Conservation (phyloP, 2,329 filamentous ascomycete genomes). For the Aspergillus texensis region DNA sequence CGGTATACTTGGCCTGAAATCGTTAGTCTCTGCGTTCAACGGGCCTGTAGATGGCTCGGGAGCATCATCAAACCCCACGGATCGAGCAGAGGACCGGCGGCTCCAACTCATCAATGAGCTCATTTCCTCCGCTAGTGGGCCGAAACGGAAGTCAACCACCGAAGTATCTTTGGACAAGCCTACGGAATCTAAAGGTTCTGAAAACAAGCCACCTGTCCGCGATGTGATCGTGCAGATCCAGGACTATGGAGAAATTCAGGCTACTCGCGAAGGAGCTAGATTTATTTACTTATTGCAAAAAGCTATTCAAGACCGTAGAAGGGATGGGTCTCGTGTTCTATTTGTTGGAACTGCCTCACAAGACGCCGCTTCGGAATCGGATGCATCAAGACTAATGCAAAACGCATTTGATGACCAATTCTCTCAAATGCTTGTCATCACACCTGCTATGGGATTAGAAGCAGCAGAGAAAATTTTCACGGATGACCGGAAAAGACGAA, state of each 20-base stretch:
- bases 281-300: constrained; percentile 72
- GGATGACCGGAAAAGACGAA: constrained; percentile 53
- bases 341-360: constrained; percentile 76
- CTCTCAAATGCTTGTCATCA: constrained; percentile 58
- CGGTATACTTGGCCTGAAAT: constrained; percentile 34
- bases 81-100: constrained; percentile 35
- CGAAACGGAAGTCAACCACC: constrained; percentile 10
- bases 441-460: constrained; percentile 48
- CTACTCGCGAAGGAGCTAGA: constrained; percentile 67
- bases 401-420: constrained; percentile 48
- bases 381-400: constrained; percentile 51
- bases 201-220: constrained; percentile 21
- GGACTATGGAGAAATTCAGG: constrained; percentile 77
- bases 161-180: constrained; percentile 14
- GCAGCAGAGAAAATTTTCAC: constrained; percentile 45
- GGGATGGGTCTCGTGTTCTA: constrained; percentile 70
- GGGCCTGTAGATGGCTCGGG: constrained; percentile 28
- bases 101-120: constrained; percentile 39
- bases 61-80: constrained; percentile 18
- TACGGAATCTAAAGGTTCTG: constrained; percentile 8
- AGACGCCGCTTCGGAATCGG: constrained; percentile 44
- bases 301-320: constrained; percentile 71
- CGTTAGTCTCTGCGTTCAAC: constrained; percentile 36
- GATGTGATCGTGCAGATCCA: constrained; percentile 74
- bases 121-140: constrained; percentile 28